Evolutionary conservation across 306 rosid species (phyloP), one percentile per base, ranked within the genome.

Genomic region (Casuarina glauca): DNA sequence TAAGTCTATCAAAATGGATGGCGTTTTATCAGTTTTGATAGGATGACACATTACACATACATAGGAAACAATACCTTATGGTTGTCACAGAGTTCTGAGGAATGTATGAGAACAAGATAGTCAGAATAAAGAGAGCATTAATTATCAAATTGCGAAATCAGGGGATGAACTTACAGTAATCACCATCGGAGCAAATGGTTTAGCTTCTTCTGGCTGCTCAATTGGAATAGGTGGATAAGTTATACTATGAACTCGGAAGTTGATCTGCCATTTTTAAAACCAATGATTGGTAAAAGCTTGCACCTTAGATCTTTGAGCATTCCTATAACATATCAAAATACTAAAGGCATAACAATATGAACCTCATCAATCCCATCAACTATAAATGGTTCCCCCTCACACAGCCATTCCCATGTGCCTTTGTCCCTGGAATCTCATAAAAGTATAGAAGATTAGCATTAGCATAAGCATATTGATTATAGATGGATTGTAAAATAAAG

Each of bases 121-220:
- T 38, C 36, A 39, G 41, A 12, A 57, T 51, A 43, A 41, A 58
- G 53, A 39, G 44, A 39, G 41, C 45, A 32, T 6, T 58, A 61
- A 72, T 26, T 26, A 62, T 19, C 48, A 5, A 66, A 53, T 67
- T 43, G 48, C 20, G 49, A 51, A 8, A 15, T 36, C 76, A 67
- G 43, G 43, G 70, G 74, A 83, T 68, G 63, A 68, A 82, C 94
- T 82, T 84, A 91, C 98, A 50, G 81, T 89, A 46, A 93, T 60
- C 81, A 85, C 50, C 94, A 91, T 91, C 36, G 93, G 94, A 20
- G 98, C 89, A 86, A 91, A 93, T 50, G 97, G 89, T 81, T 88
- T 90, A 64, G 87, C 85, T 8, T 91, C 91, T 79, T 87, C 70
- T 63, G 91, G 92, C 76, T 84, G 93, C 76, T 88, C 93, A 68